Evolutionary conservation across 495 filamentous ascomycete genomes (phyloP).

Genomic region (Penicillium bovifimosum): DNA sequence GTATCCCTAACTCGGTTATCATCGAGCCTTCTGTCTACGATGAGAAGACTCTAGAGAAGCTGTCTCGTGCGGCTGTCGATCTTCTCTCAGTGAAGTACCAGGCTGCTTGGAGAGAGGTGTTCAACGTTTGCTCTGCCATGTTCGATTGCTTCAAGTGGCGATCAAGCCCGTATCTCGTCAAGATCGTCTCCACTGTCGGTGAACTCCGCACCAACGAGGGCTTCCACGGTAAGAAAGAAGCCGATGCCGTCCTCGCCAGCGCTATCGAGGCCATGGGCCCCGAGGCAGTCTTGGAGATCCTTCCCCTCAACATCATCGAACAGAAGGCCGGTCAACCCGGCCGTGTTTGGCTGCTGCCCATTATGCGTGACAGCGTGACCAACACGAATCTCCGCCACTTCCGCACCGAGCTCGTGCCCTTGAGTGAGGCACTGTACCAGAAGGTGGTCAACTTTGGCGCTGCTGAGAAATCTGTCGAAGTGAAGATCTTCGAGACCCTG

Average conservation of each 20-base stretch:
- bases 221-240: slow-evolving; percentile 91
- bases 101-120: slow-evolving; percentile 90
- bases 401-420: slow-evolving; percentile 72
- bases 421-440: slow-evolving; percentile 88
- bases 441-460: slow-evolving; percentile 72
- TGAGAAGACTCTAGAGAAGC: slow-evolving; percentile 72
- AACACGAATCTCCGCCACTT: slow-evolving; percentile 87
- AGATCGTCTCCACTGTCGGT: slow-evolving; percentile 70
- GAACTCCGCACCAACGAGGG: slow-evolving; percentile 84
- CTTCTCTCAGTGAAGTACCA: slow-evolving; percentile 88
- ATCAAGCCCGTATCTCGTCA: slow-evolving; percentile 65
- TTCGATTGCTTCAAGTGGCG: slow-evolving; percentile 85
- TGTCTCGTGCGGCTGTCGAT: slow-evolving; percentile 60
- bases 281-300: slow-evolving; percentile 65
- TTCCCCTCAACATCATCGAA: slow-evolving; percentile 79
- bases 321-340: slow-evolving; percentile 72
- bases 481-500: slow-evolving; percentile 95
- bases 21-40: slow-evolving; percentile 84
- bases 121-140: slow-evolving; percentile 80
- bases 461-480: slow-evolving; percentile 81
- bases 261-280: slow-evolving; percentile 88
- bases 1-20: slow-evolving; percentile 72
- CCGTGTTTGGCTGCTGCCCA: slow-evolving; percentile 88
- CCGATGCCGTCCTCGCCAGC: slow-evolving; percentile 78
- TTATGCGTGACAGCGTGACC: slow-evolving; percentile 75